These are phyloP conservation scores for Penicillium lagena DNA, from an alignment of 495 filamentous ascomycete genomes.

Conservation along the genomic window DNA sequence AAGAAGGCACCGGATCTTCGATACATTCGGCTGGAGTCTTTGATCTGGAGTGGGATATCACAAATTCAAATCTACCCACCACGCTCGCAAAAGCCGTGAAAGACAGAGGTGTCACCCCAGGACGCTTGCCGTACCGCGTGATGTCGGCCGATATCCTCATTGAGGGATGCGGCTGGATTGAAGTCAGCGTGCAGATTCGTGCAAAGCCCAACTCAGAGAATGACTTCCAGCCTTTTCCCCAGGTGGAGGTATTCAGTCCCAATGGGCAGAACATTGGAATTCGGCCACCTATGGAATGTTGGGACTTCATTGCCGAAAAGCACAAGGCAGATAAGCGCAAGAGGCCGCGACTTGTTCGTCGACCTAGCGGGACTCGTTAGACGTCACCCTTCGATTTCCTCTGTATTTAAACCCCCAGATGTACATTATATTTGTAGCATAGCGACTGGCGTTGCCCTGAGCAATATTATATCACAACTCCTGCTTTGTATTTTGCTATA, in stretches of 20 bases:
- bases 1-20: conserved; percentile 46
- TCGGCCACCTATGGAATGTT: conserved; percentile 69
- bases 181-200: conserved; percentile 76
- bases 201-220: conserved; percentile 28
- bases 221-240: conserved; percentile 43
- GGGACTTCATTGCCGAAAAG: conserved; percentile 39
- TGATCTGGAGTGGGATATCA: conserved; percentile 73
- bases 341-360: conserved; percentile 3
- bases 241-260: conserved; percentile 80
- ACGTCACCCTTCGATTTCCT: too few species aligned
- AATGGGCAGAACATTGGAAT: conserved; percentile 68
- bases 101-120: conserved; percentile 21
- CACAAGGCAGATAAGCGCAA: conserved; percentile 28
- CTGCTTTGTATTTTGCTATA: too few species aligned
- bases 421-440: conserved; percentile 15
- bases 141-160: conserved; percentile 78
- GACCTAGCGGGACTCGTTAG: too few species aligned
- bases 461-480: background rate
- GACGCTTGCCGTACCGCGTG: conserved; percentile 66
- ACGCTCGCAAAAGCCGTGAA: conserved; percentile 28
- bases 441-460: conserved; percentile 25
- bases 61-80: conserved; percentile 43
- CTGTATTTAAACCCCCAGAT: background rate
- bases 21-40: conserved; percentile 67
- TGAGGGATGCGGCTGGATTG: conserved; percentile 89